Evolutionary conservation across 805 yeast genomes (phyloP).

Genomic region (Pichia pseudocactophila): DNA sequence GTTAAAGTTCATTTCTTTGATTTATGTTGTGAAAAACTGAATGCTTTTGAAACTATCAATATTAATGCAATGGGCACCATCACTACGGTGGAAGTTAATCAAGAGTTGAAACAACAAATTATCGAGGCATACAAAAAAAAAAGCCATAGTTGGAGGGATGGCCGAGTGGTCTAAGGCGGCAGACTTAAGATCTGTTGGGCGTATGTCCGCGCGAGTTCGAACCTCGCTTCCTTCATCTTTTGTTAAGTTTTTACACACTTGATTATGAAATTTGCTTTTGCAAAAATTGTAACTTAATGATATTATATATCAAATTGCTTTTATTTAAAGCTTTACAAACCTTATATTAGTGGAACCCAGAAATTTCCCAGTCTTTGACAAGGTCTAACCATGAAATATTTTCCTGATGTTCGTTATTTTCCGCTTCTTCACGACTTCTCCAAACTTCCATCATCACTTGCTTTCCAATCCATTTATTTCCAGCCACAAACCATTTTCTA

Average conservation of each 20-base stretch:
- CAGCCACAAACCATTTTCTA: slow-evolving; percentile 28
- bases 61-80: too few species aligned
- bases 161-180: slow-evolving; percentile 18
- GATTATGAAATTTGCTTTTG: too few species aligned
- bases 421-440: slow-evolving; percentile 27
- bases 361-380: slow-evolving; percentile 44
- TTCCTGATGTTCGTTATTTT: slow-evolving; percentile 15
- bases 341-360: slow-evolving; percentile 21
- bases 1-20: too few species aligned
- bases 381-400: slow-evolving; percentile 44
- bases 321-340: neutral
- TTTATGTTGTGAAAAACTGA: too few species aligned
- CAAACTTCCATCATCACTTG: slow-evolving; percentile 46
- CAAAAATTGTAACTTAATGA: too few species aligned
- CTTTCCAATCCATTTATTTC: slow-evolving; percentile 45
- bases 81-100: too few species aligned
- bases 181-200: slow-evolving; percentile 17
- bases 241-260: neutral
- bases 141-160: slow-evolving; percentile 14
- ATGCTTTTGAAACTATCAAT: too few species aligned
- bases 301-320: too few species aligned
- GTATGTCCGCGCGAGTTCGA: slow-evolving; percentile 17
- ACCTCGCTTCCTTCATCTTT: slow-evolving; percentile 16
- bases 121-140: too few species aligned
- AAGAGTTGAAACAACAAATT: too few species aligned